Evolutionary conservation across 305 asterid genomes (phyloP).

Genomic region (Lippia alba): DNA sequence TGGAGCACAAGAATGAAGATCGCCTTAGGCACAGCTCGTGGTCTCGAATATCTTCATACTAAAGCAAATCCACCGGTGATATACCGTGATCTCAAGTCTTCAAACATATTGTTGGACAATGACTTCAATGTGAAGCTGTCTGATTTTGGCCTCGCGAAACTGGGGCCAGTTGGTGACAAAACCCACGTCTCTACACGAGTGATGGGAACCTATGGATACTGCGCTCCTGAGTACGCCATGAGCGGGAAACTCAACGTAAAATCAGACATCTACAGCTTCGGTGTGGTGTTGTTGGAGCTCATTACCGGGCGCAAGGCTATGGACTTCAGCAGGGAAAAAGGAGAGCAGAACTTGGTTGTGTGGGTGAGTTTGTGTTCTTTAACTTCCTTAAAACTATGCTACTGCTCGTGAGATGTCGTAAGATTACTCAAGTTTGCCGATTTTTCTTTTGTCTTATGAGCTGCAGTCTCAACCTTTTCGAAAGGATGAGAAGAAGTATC

Average conservation of each 20-base stretch:
- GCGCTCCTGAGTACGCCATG: constrained; percentile 93
- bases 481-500: constrained; percentile 54
- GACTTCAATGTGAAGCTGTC: constrained; percentile 81
- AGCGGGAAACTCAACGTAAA: constrained; percentile 83
- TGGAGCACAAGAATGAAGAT: constrained; percentile 83
- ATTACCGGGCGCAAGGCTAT: constrained; percentile 83
- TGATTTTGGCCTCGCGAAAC: constrained; percentile 89
- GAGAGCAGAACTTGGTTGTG: constrained; percentile 77
- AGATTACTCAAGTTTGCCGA: too few relatives aligned
- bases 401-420: too few relatives aligned
- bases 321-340: constrained; percentile 55
- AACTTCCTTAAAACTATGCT: background rate
- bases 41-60: constrained; percentile 82
- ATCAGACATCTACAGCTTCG: constrained; percentile 90
- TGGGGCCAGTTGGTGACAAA: constrained; percentile 88
- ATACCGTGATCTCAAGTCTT: constrained; percentile 86
- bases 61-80: constrained; percentile 87
- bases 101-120: constrained; percentile 73
- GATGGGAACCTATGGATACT: constrained; percentile 93
- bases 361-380: constrained; percentile 64
- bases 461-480: constrained; percentile 71
- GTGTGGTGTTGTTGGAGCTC: constrained; percentile 83
- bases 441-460: background rate
- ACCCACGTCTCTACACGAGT: constrained; percentile 92
- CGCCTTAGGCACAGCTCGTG: constrained; percentile 84